These are phyloP conservation scores for Viola odorata DNA, from an alignment of 345 rosid species.

Conservation along the genomic window DNA sequence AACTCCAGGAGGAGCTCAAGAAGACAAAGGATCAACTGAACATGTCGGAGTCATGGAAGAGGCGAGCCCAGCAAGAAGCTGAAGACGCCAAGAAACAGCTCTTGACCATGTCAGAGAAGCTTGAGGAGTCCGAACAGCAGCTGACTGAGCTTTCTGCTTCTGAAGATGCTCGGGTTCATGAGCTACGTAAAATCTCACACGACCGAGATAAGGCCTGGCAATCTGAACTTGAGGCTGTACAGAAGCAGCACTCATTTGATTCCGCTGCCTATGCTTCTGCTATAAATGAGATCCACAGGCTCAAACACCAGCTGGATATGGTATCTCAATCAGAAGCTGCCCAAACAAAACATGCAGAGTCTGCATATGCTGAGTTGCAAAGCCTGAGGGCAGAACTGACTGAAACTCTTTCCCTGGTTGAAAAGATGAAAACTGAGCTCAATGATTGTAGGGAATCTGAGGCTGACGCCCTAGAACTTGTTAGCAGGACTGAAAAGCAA, in stretches of 20 bases:
- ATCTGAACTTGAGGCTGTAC: slow-evolving; percentile 94
- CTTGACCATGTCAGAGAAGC: slow-evolving; percentile 43
- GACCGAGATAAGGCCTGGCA: slow-evolving; percentile 93
- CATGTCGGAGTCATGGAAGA: slow-evolving; percentile 63
- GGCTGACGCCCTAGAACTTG: slow-evolving; percentile 58
- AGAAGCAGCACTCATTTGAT: slow-evolving; percentile 76
- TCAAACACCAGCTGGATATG: slow-evolving; percentile 67
- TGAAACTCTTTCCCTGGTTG: slow-evolving; percentile 62
- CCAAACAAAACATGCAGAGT: slow-evolving; percentile 51
- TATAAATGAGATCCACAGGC: slow-evolving; percentile 85
- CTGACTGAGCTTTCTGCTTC: slow-evolving; percentile 65
- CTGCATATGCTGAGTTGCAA: slow-evolving; percentile 53
- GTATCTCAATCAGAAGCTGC: slow-evolving; percentile 58
- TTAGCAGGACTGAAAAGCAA: slow-evolving; percentile 49
- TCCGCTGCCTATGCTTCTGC: slow-evolving; percentile 72
- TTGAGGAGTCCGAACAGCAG: slow-evolving; percentile 63
- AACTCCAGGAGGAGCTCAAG: slow-evolving; percentile 79
- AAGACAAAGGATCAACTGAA: slow-evolving; percentile 68
- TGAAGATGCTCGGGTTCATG: slow-evolving; percentile 72
- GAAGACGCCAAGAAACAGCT: slow-evolving; percentile 73
- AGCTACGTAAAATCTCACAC: slow-evolving; percentile 76
- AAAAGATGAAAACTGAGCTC: slow-evolving; percentile 55
- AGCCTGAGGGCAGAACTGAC: slow-evolving; percentile 60
- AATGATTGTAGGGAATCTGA: slow-evolving; percentile 66
- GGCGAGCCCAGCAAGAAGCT: slow-evolving; percentile 65